A percentile compares a stretch with the other conserved stretches of the same genome.
These are phyloP conservation scores for Fusarium fujikuroi DNA, from an alignment of 2,329 filamentous ascomycete genomes.

Conservation along the genomic window DNA sequence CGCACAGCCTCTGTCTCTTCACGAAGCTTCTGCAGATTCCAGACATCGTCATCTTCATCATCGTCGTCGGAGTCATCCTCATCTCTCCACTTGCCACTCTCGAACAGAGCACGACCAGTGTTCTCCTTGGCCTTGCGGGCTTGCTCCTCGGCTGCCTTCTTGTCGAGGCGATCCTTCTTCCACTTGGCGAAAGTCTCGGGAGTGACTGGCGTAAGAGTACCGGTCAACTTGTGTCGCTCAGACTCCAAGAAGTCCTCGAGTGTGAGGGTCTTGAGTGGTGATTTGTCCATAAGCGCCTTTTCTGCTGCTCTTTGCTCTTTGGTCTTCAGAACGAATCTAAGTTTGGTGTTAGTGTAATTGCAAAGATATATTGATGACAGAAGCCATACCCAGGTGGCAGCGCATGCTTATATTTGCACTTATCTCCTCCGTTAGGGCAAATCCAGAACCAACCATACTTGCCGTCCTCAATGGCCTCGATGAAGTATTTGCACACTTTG, in stretches of 20 bases:
- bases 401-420: conserved; percentile 98
- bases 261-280: conserved; percentile 90
- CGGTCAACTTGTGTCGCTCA: conserved; percentile 93
- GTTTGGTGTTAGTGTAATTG: conserved; percentile 38
- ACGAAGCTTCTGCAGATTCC: conserved; percentile 85
- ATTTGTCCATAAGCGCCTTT: conserved; percentile 96
- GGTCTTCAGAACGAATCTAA: conserved; percentile 93
- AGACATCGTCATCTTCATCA: conserved; percentile 69
- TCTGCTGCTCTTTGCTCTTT: conserved; percentile 96
- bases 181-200: conserved; percentile 93
- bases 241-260: conserved; percentile 97
- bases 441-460: conserved; percentile 99
- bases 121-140: conserved; percentile 93
- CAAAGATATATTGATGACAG: background rate
- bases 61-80: conserved; percentile 71
- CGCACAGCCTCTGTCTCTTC: conserved; percentile 84
- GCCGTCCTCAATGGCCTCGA: conserved; percentile 95
- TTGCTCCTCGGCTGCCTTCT: conserved; percentile 95
- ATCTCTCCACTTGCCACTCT: conserved; percentile 91
- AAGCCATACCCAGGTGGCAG: conserved; percentile 86
- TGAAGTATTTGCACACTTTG: conserved; percentile 99
- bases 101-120: conserved; percentile 93
- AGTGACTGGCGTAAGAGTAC: conserved; percentile 91
- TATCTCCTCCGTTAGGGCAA: conserved; percentile 94
- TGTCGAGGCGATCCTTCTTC: conserved; percentile 94